Base-by-base conservation (phyloP, 495 filamentous ascomycete species). In the Neurospora africana region DNA sequence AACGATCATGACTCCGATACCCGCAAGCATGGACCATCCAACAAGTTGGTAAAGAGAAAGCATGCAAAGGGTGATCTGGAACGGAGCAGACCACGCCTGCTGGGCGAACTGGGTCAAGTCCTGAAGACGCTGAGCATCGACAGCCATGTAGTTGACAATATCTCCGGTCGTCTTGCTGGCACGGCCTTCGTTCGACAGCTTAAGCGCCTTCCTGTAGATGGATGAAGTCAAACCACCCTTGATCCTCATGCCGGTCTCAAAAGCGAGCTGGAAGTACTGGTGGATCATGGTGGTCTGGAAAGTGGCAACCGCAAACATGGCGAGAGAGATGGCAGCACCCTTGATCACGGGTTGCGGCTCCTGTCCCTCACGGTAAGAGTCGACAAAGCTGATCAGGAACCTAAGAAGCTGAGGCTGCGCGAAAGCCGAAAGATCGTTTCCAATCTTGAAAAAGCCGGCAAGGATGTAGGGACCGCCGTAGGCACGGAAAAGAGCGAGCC, bases 71-170 rank as follows among this genome's bases (percentile, higher is more conserved):
- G 87, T 83, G 73, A 99, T 99, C 82, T 99, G 96, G 81, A 98
- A 97, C 5, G 96, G 96, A 3, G 96, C 96, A 68, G 93, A 97
- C 91, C 95, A 95, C 11, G 97, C 83, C 81, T 97, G 94, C 76
- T 94, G 93, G 40, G 93, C 94, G 78, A 93, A 99, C 76, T 98
- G 96, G 4, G 94, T 94, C 70, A 99, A 83, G 82, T 99, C 96
- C 75, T 97, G 91, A 47, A 99, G 86, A 38, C 96, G 89, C 78
- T 98, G 95, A 61, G 94, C 94, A 80, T 99, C 96, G 27, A 98
- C 94, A 33, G 96, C 95, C 93, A 98, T 98, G 79, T 96, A 93
- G 76, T 98, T 99, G 75, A 99, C 96, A 81, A 98, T 98, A 80
- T 99, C 96, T 68, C 96, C 96, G 2, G 96, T 98, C 4, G 93